Evolutionary conservation across 208 protist species (phyloP).

Genomic region (Leishmania arabica): DNA sequence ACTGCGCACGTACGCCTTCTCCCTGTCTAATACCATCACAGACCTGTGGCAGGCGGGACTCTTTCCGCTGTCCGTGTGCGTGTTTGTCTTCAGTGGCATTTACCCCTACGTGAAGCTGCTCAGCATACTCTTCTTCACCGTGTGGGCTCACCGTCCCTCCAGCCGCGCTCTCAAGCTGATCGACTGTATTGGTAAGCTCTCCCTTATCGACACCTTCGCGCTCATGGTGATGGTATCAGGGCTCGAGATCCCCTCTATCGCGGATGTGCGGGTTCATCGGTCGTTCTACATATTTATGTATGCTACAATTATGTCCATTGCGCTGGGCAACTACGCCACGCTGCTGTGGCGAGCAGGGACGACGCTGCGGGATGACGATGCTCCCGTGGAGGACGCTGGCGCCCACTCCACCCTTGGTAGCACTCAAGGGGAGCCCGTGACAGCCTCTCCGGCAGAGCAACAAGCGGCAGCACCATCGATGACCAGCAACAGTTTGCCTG

Average conservation of each 20-base stretch:
- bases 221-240: constrained; percentile 93
- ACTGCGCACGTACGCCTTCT: constrained; percentile 78
- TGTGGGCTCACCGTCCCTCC: constrained; percentile 50
- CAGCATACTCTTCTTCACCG: constrained; percentile 55
- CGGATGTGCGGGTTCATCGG: constrained; percentile 37
- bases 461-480: background rate
- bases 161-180: constrained; percentile 66
- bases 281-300: constrained; percentile 68
- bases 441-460: no score
- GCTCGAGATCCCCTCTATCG: constrained; percentile 59
- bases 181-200: constrained; percentile 94
- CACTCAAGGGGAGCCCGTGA: background rate
- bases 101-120: constrained; percentile 96
- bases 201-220: constrained; percentile 93
- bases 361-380: constrained; percentile 7
- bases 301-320: constrained; percentile 57
- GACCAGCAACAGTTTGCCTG: background rate
- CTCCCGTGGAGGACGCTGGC: background rate
- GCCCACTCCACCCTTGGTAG: background rate
- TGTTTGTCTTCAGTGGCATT: constrained; percentile 92
- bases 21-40: constrained; percentile 70
- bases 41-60: constrained; percentile 90
- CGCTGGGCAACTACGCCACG: constrained; percentile 69
- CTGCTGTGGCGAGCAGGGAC: constrained; percentile 54
- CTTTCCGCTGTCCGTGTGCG: constrained; percentile 79